Evolutionary conservation across 139 green algal species (phyloP).

Genomic region (Dunaliella sp.): DNA sequence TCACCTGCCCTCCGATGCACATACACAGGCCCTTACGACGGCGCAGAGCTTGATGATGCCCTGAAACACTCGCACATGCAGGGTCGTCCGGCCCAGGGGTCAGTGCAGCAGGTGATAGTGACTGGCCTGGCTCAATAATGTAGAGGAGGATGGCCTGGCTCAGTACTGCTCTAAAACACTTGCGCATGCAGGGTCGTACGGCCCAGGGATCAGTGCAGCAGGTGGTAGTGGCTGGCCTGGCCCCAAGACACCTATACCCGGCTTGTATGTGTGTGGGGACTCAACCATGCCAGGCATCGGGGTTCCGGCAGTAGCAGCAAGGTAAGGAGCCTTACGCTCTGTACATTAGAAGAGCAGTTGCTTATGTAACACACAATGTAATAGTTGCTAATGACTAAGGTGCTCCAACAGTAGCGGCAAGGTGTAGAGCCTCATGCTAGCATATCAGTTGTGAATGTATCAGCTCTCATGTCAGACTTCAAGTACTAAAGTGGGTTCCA

Average conservation of each 20-base stretch:
- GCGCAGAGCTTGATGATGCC: neutral
- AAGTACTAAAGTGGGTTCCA: no score
- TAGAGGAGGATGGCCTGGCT: no score
- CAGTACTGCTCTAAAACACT: neutral
- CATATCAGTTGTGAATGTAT: no score
- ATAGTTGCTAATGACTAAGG: no score
- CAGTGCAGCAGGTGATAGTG: constrained; percentile 37
- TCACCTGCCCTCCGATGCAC: no score
- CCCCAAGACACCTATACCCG: constrained; percentile 66
- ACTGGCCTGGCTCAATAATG: constrained; percentile 74
- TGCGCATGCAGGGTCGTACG: neutral
- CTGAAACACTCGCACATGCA: neutral
- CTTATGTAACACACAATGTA: no score
- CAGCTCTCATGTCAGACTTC: no score
- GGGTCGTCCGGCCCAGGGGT: constrained; percentile 43
- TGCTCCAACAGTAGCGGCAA: no score
- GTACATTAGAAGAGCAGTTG: no score
- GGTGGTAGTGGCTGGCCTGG: constrained; percentile 64
- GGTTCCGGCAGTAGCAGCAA: constrained; percentile 84
- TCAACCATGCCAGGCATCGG: constrained; percentile 88
- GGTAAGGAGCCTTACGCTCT: no score
- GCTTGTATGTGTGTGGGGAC: constrained; percentile 71
- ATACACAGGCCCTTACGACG: no score
- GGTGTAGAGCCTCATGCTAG: no score
- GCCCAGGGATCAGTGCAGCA: constrained; percentile 59